These are phyloP conservation scores for Clarkia xantiana DNA, from an alignment of 345 rosid species.

Conservation along the genomic window DNA sequence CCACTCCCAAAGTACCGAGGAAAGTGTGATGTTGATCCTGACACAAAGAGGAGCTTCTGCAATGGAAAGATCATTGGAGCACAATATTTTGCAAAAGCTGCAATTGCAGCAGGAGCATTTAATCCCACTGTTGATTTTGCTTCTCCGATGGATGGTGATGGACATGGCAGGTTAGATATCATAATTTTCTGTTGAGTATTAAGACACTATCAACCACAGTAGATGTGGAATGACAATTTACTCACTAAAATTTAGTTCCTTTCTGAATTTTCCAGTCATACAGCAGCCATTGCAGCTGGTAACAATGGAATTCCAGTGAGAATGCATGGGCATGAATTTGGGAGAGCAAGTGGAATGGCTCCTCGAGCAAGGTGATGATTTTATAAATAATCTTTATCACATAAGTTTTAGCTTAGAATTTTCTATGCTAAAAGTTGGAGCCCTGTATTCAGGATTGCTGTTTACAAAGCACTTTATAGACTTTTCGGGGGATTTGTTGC, in stretches of 20 bases:
- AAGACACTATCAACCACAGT: too few relatives aligned
- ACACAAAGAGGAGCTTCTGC: constrained; percentile 53
- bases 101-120: constrained; percentile 82
- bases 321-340: constrained; percentile 88
- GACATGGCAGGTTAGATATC: constrained; percentile 80
- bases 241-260: too few relatives aligned
- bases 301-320: constrained; percentile 95
- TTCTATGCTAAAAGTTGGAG: constrained; percentile 1
- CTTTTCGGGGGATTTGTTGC: constrained; percentile 93
- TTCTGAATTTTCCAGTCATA: constrained; percentile 44
- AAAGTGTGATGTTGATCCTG: constrained; percentile 81
- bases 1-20: constrained; percentile 82
- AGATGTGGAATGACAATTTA: too few relatives aligned
- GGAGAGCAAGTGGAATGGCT: constrained; percentile 99
- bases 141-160: constrained; percentile 99
- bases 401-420: neutral
- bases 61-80: constrained; percentile 97
- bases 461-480: constrained; percentile 92
- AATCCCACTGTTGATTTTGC: constrained; percentile 80
- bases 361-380: constrained; percentile 80
- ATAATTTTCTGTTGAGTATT: neutral
- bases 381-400: neutral
- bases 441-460: constrained; percentile 16
- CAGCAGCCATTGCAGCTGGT: constrained; percentile 98
- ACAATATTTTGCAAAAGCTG: constrained; percentile 94